Percentiles rank a stretch among this genome's conserved stretches.
phyloP scores from a whole-genome alignment of 208 protist species.

The Trypanosoma theileri region DNA sequence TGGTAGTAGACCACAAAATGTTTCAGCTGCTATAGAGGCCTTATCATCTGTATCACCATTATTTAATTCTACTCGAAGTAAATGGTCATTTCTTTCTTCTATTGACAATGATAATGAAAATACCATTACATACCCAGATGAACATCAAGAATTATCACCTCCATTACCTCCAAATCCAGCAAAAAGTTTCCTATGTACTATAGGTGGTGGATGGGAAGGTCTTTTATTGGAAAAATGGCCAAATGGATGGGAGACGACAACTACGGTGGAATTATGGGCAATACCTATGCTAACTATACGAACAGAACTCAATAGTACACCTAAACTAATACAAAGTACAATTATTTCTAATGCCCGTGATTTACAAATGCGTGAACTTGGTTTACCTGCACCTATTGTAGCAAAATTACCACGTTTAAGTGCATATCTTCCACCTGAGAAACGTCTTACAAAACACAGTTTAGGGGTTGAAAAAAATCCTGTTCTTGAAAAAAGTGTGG shows the following conservation, averaged over 20 bases:
- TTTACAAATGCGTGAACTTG: slow-evolving; percentile 67
- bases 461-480: background rate
- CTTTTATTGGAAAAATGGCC: slow-evolving; percentile 88
- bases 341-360: slow-evolving; percentile 59
- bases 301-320: slow-evolving; percentile 70
- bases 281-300: slow-evolving; percentile 73
- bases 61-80: background rate
- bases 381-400: slow-evolving; percentile 42
- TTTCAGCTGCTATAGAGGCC: background rate
- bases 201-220: slow-evolving; percentile 84
- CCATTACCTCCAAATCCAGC: slow-evolving; percentile 50
- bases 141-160: slow-evolving; percentile 81
- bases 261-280: slow-evolving; percentile 75
- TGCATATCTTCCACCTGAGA: slow-evolving; percentile 45
- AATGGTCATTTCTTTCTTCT: background rate
- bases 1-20: background rate
- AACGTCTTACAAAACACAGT: slow-evolving; percentile 22
- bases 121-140: slow-evolving; percentile 38
- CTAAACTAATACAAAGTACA: slow-evolving; percentile 49
- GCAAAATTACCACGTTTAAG: slow-evolving; percentile 84
- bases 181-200: slow-evolving; percentile 52
- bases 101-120: background rate
- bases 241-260: slow-evolving; percentile 78
- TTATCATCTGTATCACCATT: background rate
- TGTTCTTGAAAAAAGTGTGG: background rate